Base-by-base conservation (phyloP, 345 rosid species). In the Pelargonium nanum region DNA sequence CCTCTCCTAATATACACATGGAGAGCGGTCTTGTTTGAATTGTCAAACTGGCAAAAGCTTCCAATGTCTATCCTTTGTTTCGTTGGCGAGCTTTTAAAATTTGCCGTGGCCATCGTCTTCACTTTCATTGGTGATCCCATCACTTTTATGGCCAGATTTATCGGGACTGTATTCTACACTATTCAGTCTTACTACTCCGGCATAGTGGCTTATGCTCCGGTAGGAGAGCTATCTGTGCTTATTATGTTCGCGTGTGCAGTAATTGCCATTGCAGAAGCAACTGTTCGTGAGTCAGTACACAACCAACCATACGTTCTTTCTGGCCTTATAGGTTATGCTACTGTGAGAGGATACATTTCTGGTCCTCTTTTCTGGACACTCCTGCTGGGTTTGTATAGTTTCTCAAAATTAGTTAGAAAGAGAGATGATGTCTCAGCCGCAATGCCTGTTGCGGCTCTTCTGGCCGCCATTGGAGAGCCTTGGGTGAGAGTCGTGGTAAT, bases 331-430 rank as follows among this genome's bases (percentile, higher is more conserved):
- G 93, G 96, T 45, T 85, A 75, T 75, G 93, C 87, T 53, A 93
- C 85, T 5, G 93, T 92, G 57, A 72, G 64, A 34, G 79, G 88
- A 65, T 87, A 80, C 67, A 83, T 87, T 66, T 82, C 96, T 0
- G 95, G 83, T 79, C 91, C 82, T 0, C 63, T 87, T 71, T 82
- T 87, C 74, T 92, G 96, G 98, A 88, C 90, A 5, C 75, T 80
- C 30, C 69, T 91, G 19, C 32, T 88, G 44, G 86, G 83, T 26
- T 21, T 85, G 55, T 91, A 83, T 68, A 73, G 79, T 55, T 91
- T 77, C 71, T 86, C 85, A 0, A 76, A 81, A 50, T 56, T 83
- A 28, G 54, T 91, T 13, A 86, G 75, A 72, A 91, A 76, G 79
- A 78, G 85, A 55, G 90, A 91, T n/a, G 73, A 86, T 65, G 93